phyloP scores from a whole-genome alignment of 192 early-diverging fungal genomes.

The Pilaira anomala region DNA sequence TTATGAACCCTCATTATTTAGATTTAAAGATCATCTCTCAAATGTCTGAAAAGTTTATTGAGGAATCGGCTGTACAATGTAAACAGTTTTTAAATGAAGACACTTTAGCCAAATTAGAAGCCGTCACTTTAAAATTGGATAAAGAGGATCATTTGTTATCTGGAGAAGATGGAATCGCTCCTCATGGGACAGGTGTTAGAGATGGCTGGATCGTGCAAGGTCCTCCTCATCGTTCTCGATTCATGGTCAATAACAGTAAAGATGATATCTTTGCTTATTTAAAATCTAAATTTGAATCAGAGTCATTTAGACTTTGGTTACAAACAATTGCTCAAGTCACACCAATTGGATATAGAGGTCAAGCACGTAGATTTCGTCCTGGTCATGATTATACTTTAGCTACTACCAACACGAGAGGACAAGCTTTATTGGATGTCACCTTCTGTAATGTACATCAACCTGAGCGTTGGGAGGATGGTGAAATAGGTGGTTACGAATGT shows the following conservation, averaged over 20 bases:
- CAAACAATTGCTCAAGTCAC: constrained; percentile 45
- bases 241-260: constrained; percentile 36
- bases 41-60: constrained; percentile 57
- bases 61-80: constrained; percentile 63
- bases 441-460: constrained; percentile 46
- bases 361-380: constrained; percentile 67
- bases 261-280: constrained; percentile 1
- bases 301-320: constrained; percentile 58
- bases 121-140: constrained; percentile 36
- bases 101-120: constrained; percentile 37
- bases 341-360: constrained; percentile 38
- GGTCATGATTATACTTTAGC: constrained; percentile 81
- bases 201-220: constrained; percentile 57
- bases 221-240: constrained; percentile 60
- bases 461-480: constrained; percentile 51
- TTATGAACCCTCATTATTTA: constrained; percentile 63
- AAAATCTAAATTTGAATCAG: constrained; percentile 45
- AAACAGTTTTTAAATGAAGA: constrained; percentile 50
- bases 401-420: constrained; percentile 38
- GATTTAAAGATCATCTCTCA: constrained; percentile 36
- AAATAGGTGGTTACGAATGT: constrained; percentile 69
- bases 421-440: constrained; percentile 56
- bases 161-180: constrained; percentile 28
- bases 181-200: constrained; percentile 56
- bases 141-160: constrained; percentile 36